Evolutionary conservation across 306 rosid genomes (phyloP).

Genomic region (Clitoria ternatea): DNA sequence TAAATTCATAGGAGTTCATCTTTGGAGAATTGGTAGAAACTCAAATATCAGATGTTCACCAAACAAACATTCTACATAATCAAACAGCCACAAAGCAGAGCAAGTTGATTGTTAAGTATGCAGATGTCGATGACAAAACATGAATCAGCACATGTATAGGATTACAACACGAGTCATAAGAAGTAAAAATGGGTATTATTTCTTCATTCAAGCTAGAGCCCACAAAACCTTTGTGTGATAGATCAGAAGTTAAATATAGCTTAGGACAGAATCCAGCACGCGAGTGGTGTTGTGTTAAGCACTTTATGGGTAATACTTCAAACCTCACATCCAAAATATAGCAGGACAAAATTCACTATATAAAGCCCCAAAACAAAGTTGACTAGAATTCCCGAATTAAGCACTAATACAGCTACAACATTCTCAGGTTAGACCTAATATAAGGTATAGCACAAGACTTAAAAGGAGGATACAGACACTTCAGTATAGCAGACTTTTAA

Average conservation of each 20-base stretch:
- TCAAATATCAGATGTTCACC: neutral
- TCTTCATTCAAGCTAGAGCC: neutral
- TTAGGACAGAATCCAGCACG: neutral
- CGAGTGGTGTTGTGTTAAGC: neutral
- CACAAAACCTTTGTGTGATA: neutral
- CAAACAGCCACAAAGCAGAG: neutral
- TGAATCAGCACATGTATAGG: neutral
- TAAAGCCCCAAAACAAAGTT: neutral
- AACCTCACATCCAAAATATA: neutral
- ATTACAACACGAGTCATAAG: neutral
- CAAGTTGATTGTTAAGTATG: neutral
- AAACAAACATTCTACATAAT: neutral
- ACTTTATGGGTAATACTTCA: neutral
- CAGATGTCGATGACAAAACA: neutral
- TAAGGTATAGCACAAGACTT: too few relatives aligned
- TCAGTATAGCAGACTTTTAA: neutral
- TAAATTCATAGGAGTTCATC: neutral
- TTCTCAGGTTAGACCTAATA: neutral
- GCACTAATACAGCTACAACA: neutral
- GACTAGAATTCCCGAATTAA: neutral
- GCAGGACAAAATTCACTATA: neutral
- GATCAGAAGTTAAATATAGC: neutral
- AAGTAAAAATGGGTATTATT: conserved; percentile 9
- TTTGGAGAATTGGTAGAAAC: neutral
- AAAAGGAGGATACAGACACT: neutral